Base-by-base conservation (phyloP, 2,329 filamentous ascomycete species). In the Aspergillus eucalypticola region DNA sequence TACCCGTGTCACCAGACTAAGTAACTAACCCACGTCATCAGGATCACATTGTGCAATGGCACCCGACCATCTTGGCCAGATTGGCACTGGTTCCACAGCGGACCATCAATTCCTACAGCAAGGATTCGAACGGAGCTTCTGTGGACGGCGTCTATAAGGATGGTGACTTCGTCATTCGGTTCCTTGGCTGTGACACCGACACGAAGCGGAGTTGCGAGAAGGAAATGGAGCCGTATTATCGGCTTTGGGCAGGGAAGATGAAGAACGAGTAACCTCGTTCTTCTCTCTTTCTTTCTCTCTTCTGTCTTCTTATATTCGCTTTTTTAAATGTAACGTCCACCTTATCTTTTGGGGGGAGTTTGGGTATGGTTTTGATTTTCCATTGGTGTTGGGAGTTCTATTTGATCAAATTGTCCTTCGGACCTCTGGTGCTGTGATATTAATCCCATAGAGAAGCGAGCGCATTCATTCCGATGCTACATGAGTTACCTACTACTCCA, bases 41-140 rank as follows among this genome's bases (percentile, higher is more conserved):
- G 90, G 90, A 94, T 77, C 91, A 95, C 73, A 90, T 94, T 66
- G 87, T 91, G 35, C 94, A 96, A 81, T 99, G 95, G 96, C 95
- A 99, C 73, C 92, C 94, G 27, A 99, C 95, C 0, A 89, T 99
- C 48, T 85, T 99, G 10, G 92, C 94, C 39, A 95, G 92, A 73
- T 80, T 98, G 63, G 93, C 90, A 1, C 82, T 99, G 21, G 83
- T 99, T n/a, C 92, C 94, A 2, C 95, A 99, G 76, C 86, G 89
- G 54, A 82, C 84, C 35, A 80, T 99, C 73, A 96, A 96, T 71
- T 85, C 91, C 0, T 98, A 97, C 76, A 88, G 83, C 62, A 73
- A 74, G 48, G 76, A 79, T 54, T 78, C 78, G 5, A 63, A 65
- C 4, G 71, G 68, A 17, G 73, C 75, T 8, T 66, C 68, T 6